Percentiles rank a stretch among this genome's conserved stretches.
Conservation (phyloP, 1,284 basidiomycete genomes). For the Moniliophthora roreri region DNA sequence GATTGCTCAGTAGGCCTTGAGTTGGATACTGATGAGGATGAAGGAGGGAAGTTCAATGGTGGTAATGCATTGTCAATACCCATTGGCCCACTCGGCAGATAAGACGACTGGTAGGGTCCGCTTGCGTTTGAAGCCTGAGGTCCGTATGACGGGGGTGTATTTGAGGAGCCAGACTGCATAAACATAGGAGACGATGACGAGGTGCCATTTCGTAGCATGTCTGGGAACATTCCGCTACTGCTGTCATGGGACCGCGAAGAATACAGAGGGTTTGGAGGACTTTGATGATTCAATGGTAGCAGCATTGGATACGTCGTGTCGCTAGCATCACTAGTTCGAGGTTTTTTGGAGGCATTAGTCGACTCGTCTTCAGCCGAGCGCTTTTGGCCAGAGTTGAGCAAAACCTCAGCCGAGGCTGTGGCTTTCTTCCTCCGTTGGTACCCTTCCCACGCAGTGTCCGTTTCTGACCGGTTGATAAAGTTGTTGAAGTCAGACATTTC, state of each 20-base stretch:
- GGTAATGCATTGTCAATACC: constrained; percentile 52
- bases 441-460: constrained; percentile 89
- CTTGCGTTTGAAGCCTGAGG: constrained; percentile 25
- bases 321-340: constrained; percentile 41
- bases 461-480: constrained; percentile 81
- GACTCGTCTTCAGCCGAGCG: constrained; percentile 53
- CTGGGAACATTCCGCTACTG: constrained; percentile 47
- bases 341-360: constrained; percentile 47
- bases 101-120: constrained; percentile 52
- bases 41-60: constrained; percentile 43
- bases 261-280: constrained; percentile 35
- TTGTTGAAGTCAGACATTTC: constrained; percentile 74
- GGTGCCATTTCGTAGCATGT: constrained; percentile 56
- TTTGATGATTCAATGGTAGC: constrained; percentile 46
- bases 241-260: constrained; percentile 39
- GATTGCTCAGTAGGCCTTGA: constrained; percentile 20
- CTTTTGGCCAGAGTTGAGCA: constrained; percentile 31
- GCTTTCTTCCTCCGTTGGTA: constrained; percentile 69
- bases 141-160: constrained; percentile 37
- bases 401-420: constrained; percentile 22
- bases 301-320: constrained; percentile 54
- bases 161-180: constrained; percentile 43
- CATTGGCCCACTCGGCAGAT: constrained; percentile 57
- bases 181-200: constrained; percentile 59
- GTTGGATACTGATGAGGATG: constrained; percentile 20